Evolutionary conservation across 2,329 filamentous ascomycete species (phyloP), one percentile per base, ranked within the genome.

Genomic region (Trichoderma guizhouense): DNA sequence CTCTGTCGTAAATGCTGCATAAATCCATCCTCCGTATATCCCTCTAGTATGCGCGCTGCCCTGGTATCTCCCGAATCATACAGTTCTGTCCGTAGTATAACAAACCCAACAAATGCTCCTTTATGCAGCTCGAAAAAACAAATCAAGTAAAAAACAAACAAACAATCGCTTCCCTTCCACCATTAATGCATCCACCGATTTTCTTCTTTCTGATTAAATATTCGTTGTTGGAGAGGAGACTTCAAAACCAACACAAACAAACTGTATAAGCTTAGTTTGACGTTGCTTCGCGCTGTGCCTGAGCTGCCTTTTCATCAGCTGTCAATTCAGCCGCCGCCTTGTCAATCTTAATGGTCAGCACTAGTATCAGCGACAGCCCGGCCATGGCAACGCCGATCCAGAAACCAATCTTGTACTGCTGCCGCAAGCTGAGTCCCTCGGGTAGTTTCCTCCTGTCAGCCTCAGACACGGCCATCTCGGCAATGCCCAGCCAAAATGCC

Each of bases 361-460:
- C 85, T 15, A 92, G 79, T 0, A 82, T 15, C 69, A 92, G 73
- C 0, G 87, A 85, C 1, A 86, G 75, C 4, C 78, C 83, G 0
- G 89, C 86, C 64, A 87, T 83, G 1, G 84, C 90, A 26, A 89
- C 83, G 67, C 89, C 87, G 28, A 90, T 88, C 90, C 90, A 92
- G 74, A 93, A 92, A 0, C 87, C 89, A 28, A 87, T 86, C 77
- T 89, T 87, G 77, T 92, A 92, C 72, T 89, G 91, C 71, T 83
- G 75, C 60, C 81, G 81, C 53, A 82, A 69, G 0, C 86, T 86
- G 18, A 85, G 74, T 2, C 78, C 74, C 2, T 76, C 76, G 0
- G 69, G 73, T 9, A 73, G 74, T 7, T 75, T 73, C 5, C 73
- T 61, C 47, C 76, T 68, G 47, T 80, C 81, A 24, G 86, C 86